Percentiles rank a stretch among this genome's conserved stretches.
Conservation (phyloP, 371 early-diverging fungal genomes). For the Blyttiomyces sp. region DNA sequence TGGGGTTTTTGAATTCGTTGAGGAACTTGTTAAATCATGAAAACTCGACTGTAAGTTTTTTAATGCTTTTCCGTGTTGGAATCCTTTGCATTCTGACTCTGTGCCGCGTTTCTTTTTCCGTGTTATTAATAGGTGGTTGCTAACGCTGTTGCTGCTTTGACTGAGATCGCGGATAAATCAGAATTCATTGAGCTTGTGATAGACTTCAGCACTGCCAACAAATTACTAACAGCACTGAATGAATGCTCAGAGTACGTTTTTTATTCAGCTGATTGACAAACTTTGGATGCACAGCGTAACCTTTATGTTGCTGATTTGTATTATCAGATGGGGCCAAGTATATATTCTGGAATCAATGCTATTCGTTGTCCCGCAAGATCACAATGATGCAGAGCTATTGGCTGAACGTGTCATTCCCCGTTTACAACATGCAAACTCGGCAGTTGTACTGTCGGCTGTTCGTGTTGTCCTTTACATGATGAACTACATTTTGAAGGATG, state of each 20-base stretch:
- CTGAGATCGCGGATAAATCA: conserved; percentile 85
- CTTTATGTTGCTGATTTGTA: conserved; percentile 3
- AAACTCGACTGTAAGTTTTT: conserved; percentile 40
- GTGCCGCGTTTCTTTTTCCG: conserved; percentile 3
- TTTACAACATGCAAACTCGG: conserved; percentile 90
- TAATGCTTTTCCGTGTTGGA: neutral
- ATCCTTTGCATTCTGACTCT: neutral
- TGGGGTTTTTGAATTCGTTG: conserved; percentile 40
- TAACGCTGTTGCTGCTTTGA: conserved; percentile 85
- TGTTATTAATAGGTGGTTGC: conserved; percentile 72
- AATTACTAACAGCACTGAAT: conserved; percentile 84
- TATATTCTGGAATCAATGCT: conserved; percentile 85
- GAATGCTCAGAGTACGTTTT: conserved; percentile 86
- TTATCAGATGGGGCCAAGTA: conserved; percentile 89
- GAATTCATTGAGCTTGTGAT: conserved; percentile 67
- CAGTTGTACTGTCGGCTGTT: conserved; percentile 82
- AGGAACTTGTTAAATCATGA: conserved; percentile 37
- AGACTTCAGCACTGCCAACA: conserved; percentile 72
- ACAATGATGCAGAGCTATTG: conserved; percentile 78
- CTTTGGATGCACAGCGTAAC: conserved; percentile 91
- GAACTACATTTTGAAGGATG: conserved; percentile 61
- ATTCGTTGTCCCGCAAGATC: conserved; percentile 64
- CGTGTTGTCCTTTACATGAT: conserved; percentile 55
- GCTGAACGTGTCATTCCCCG: conserved; percentile 87
- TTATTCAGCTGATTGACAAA: conserved; percentile 1